Evolutionary conservation across 768 basidiomycete species (phyloP), one percentile per base, ranked within the genome.

Genomic region (Russula sp.): DNA sequence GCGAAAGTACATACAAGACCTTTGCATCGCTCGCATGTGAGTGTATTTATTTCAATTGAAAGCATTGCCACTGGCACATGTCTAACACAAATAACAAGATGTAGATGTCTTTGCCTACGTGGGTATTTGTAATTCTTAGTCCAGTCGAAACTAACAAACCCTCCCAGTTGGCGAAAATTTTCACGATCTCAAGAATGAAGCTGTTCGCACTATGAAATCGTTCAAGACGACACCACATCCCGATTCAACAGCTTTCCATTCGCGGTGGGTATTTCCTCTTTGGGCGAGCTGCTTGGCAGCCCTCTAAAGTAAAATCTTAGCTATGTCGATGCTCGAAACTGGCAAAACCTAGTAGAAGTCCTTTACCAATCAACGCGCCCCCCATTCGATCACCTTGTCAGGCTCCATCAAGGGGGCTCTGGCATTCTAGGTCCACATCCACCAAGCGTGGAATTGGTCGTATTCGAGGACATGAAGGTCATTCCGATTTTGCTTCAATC

Each of bases 41-140:
- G 57, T 54, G 5, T 29, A 35, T 35, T 32, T 5, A 5, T 10
- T 35, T 42, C n/a, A 34, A 41, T 5, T 25, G 13, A 13, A 46
- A 8, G 22, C 10, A 3, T 34, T 38, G 34, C 7, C 7, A n/a
- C 22, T n/a, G n/a, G n/a, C 51, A 59, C 22, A 63, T 2, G 18
- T 29, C 5, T 9, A 22, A 35, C n/a, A 6, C 20, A 13, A 59
- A 54, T 6, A 8, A 58, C 32, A 47, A 63, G 62, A 48, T 63
- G 22, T 10, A 48, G 57, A 48, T 63, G 62, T 34, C 46, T 63
- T 2, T 63, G 62, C n/a, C 52, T 63, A 1, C 46, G 62, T 63
- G 25, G 0, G 62, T 63, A 29, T 14, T 49, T 7, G 5, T n/a
- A 10, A 6, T 36, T 14, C 25, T 10, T 16, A 22, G 41, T 43